Percentiles rank a stretch among this genome's conserved stretches.
Conservation (phyloP, 2,329 filamentous ascomycete species). For the Colletotrichum limetticola region DNA sequence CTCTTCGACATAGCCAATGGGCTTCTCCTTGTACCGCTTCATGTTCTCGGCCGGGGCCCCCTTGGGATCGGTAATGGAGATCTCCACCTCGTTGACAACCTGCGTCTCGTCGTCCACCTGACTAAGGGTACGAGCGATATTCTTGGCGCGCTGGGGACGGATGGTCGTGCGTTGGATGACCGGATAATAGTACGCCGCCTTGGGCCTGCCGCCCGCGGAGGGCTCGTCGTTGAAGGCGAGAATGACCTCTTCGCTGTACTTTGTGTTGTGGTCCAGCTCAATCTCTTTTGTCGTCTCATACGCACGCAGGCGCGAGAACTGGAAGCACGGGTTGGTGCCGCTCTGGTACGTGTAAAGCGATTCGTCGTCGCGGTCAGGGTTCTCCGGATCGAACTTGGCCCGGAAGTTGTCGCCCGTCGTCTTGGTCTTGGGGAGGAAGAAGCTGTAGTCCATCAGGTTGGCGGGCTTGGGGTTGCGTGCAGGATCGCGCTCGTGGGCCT, state of each 20-base stretch:
- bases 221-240: conserved; percentile 66
- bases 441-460: conserved; percentile 73
- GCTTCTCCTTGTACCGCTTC: conserved; percentile 62
- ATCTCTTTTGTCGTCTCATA: conserved; percentile 73
- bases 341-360: conserved; percentile 64
- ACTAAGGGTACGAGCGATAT: conserved; percentile 66
- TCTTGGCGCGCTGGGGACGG: conserved; percentile 71
- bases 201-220: conserved; percentile 53
- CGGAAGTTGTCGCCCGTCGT: conserved; percentile 65
- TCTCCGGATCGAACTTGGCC: conserved; percentile 68
- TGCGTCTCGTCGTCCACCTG: conserved; percentile 58
- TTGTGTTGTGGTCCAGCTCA: conserved; percentile 65
- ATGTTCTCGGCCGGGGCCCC: conserved; percentile 64
- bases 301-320: conserved; percentile 69
- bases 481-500: conserved; percentile 68
- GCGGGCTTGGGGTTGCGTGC: conserved; percentile 64
- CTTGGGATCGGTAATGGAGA: conserved; percentile 65
- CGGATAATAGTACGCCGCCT: conserved; percentile 75
- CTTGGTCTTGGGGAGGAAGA: conserved; percentile 66
- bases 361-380: conserved; percentile 64
- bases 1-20: conserved; percentile 58
- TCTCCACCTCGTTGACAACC: conserved; percentile 65
- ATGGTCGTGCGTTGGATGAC: conserved; percentile 73
- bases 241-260: conserved; percentile 73
- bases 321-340: conserved; percentile 62